Conservation (phyloP, 1,139 yeast genomes). For the Kodamaea alishanica region DNA sequence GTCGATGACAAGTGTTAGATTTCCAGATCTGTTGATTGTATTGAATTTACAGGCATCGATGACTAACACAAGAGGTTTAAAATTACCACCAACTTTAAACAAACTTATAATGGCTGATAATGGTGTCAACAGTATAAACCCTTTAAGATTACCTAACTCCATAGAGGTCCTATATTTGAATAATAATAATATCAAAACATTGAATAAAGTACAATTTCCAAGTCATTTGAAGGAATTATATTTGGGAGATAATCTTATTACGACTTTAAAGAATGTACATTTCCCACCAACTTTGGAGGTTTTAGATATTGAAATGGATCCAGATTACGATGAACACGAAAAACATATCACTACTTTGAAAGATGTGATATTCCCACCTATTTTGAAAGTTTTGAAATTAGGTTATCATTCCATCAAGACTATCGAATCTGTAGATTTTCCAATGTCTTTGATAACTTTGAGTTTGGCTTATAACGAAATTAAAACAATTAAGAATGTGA, state of each 20-base stretch:
- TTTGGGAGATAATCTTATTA: conserved; percentile 42
- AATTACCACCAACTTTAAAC: conserved; percentile 33
- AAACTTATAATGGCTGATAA: conserved; percentile 36
- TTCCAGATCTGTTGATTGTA: conserved; percentile 38
- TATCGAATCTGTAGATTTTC: conserved; percentile 41
- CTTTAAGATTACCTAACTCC: conserved; percentile 41
- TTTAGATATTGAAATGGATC: conserved; percentile 44
- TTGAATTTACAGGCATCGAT: conserved; percentile 44
- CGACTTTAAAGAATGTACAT: conserved; percentile 43
- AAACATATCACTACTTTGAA: conserved; percentile 42
- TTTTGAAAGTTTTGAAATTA: conserved; percentile 33
- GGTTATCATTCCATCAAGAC: conserved; percentile 42
- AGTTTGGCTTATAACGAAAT: conserved; percentile 42
- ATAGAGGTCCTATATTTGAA: conserved; percentile 37
- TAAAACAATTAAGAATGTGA: conserved; percentile 34
- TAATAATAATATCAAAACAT: conserved; percentile 43
- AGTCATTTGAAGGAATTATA: conserved; percentile 32
- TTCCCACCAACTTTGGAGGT: conserved; percentile 39
- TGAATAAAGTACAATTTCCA: conserved; percentile 45
- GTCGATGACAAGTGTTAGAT: conserved; percentile 46
- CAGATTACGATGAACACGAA: conserved; percentile 39
- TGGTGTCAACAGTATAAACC: conserved; percentile 47
- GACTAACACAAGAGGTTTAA: conserved; percentile 47
- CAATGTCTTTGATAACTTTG: conserved; percentile 28
- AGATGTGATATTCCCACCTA: conserved; percentile 41